These are phyloP conservation scores for Epichloe brachyelytri DNA, from an alignment of 2,329 filamentous ascomycete genomes.

Conservation along the genomic window DNA sequence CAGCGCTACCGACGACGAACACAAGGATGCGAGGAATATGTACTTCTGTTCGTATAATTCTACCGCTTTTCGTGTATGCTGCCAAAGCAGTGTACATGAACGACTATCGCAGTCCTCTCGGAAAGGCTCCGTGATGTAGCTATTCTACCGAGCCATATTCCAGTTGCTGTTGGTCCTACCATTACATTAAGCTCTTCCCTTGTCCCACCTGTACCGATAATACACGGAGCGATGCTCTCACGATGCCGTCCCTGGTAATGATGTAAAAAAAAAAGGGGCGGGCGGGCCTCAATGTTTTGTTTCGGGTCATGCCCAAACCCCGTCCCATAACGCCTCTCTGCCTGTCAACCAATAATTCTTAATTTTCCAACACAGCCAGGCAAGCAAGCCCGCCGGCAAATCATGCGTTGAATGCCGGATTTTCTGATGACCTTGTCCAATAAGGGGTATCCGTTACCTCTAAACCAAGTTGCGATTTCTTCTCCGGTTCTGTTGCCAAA, in stretches of 20 bases:
- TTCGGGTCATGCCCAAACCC: not conserved
- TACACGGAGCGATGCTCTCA: not conserved
- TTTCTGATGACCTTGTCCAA: not conserved
- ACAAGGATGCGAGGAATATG: too few species aligned
- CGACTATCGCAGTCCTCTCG: not conserved
- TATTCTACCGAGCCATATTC: not conserved
- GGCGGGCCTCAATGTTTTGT: not conserved
- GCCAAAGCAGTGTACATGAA: not conserved
- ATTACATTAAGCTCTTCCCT: not conserved
- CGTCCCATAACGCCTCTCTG: not conserved
- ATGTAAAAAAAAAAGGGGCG: not conserved
- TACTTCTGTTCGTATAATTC: not conserved
- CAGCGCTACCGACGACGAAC: not conserved
- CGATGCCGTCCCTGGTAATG: not conserved
- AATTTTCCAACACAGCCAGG: not conserved
- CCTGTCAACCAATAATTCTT: not conserved
- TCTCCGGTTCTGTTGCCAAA: slow-evolving; percentile 42
- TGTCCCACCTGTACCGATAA: not conserved
- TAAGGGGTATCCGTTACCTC: slow-evolving; percentile 20
- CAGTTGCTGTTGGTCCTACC: not conserved
- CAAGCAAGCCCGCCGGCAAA: not conserved
- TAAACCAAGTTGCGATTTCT: slow-evolving; percentile 35
- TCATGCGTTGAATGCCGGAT: too few species aligned
- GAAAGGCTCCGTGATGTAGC: not conserved
- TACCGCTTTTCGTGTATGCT: not conserved